phyloP scores from a whole-genome alignment of 2,329 filamentous ascomycete species.

The Acephala macrosclerotiorum region DNA sequence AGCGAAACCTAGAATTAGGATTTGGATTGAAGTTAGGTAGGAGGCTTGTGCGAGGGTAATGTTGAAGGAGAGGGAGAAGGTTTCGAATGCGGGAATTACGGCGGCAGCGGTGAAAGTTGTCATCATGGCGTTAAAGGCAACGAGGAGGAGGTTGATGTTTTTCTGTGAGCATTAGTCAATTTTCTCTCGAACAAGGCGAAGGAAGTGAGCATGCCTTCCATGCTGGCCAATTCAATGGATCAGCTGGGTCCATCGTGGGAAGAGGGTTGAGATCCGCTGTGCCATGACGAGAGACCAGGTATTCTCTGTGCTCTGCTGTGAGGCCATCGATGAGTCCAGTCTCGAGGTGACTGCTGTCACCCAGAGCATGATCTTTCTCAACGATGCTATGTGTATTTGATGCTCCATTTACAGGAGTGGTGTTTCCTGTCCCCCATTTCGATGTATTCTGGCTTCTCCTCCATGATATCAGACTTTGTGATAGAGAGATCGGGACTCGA shows the following conservation, averaged over 20 bases:
- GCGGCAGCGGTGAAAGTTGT: conserved; percentile 58
- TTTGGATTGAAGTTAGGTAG: conserved; percentile 61
- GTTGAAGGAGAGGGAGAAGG: conserved; percentile 54
- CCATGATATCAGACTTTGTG: background rate
- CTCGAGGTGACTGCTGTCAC: conserved; percentile 7
- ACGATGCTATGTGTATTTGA: background rate
- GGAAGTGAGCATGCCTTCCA: conserved; percentile 53
- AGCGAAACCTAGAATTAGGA: conserved; percentile 56
- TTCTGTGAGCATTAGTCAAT: conserved; percentile 46
- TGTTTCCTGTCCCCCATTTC: background rate
- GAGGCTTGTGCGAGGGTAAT: conserved; percentile 52
- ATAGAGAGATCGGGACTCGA: background rate
- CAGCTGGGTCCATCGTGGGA: conserved; percentile 55
- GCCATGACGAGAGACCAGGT: conserved; percentile 58
- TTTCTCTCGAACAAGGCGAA: background rate
- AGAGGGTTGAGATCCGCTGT: conserved; percentile 59
- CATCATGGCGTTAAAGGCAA: conserved; percentile 60
- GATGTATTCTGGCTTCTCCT: background rate
- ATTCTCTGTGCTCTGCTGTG: conserved; percentile 50
- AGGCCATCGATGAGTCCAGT: conserved; percentile 5
- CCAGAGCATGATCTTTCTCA: conserved; percentile 2
- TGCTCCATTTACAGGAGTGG: background rate
- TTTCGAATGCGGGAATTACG: conserved; percentile 58
- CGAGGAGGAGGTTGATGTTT: conserved; percentile 55
- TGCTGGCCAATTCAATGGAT: conserved; percentile 60